A percentile compares a stretch with the other conserved stretches of the same genome.
phyloP scores from a whole-genome alignment of 2,329 filamentous ascomycete species.

The Didymella pomorum region DNA sequence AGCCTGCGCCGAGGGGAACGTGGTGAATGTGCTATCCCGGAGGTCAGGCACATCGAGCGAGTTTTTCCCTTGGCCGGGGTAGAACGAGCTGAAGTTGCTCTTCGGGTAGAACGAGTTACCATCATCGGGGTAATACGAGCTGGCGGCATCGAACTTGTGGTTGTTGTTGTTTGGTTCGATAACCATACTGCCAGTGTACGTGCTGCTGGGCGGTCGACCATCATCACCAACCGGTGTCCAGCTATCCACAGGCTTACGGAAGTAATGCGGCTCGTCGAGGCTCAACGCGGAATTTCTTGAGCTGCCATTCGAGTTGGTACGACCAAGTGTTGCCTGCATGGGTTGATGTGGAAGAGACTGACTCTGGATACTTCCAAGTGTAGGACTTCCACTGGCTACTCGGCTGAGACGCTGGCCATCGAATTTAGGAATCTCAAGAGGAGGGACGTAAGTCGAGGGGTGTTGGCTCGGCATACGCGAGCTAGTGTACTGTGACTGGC shows the following conservation, averaged over 20 bases:
- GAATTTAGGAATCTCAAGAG: constrained; percentile 61
- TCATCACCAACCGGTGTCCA: constrained; percentile 49
- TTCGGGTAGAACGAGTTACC: constrained; percentile 49
- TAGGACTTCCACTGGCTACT: constrained; percentile 74
- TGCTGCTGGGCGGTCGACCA: constrained; percentile 52
- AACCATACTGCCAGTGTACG: constrained; percentile 54
- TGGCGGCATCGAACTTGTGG: constrained; percentile 62
- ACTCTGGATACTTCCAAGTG: constrained; percentile 65
- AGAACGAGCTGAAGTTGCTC: constrained; percentile 65
- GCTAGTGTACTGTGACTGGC: constrained; percentile 60
- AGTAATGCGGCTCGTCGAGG: constrained; percentile 43
- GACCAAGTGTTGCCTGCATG: constrained; percentile 50
- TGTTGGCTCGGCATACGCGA: constrained; percentile 62
- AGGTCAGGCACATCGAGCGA: constrained; percentile 66
- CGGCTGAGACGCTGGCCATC: constrained; percentile 70
- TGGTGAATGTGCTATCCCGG: constrained; percentile 63
- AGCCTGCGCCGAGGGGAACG: constrained; percentile 36
- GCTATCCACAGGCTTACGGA: constrained; percentile 41
- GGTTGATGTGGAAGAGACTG: constrained; percentile 51
- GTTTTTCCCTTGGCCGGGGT: constrained; percentile 52
- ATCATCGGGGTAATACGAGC: constrained; percentile 51
- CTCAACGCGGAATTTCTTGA: constrained; percentile 41
- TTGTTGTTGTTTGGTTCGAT: constrained; percentile 56
- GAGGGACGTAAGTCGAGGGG: constrained; percentile 74
- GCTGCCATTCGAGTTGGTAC: constrained; percentile 50